Conservation (phyloP, 306 rosid species). For the Prunus mira region DNA sequence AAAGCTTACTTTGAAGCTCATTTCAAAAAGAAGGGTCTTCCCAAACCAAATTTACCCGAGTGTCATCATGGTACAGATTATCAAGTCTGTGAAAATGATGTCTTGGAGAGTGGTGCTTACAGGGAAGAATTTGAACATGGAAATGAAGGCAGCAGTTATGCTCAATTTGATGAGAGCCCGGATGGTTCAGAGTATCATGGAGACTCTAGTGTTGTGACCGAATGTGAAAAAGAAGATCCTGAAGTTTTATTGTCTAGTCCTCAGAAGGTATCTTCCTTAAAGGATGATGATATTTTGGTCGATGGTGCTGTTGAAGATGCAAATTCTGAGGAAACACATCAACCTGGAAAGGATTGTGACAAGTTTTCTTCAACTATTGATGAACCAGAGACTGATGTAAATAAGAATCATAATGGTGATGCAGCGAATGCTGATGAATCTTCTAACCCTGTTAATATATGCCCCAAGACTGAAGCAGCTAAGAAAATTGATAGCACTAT, state of each 20-base stretch:
- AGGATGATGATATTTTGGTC: constrained; percentile 19
- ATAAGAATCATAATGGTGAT: constrained; percentile 1
- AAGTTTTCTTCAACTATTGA: constrained; percentile 16
- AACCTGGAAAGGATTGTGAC: constrained; percentile 24
- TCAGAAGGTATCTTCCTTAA: constrained; percentile 26
- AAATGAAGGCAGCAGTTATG: constrained; percentile 31
- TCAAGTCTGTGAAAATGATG: constrained; percentile 35
- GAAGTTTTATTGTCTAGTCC: constrained; percentile 30
- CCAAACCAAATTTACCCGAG: constrained; percentile 31
- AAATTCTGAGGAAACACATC: constrained; percentile 34
- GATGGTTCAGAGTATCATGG: constrained; percentile 38
- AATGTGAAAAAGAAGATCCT: constrained; percentile 33
- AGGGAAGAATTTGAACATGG: constrained; percentile 40
- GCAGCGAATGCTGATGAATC: constrained; percentile 29
- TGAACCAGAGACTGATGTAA: constrained; percentile 5
- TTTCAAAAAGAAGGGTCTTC: constrained; percentile 66
- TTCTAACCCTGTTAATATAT: constrained; percentile 13
- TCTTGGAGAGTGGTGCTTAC: constrained; percentile 29
- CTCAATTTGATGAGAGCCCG: constrained; percentile 41
- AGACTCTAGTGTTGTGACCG: constrained; percentile 26
- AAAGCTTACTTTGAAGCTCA: constrained; percentile 81
- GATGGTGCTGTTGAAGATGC: constrained; percentile 15
- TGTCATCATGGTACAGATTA: constrained; percentile 19
- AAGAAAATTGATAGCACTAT: constrained; percentile 28
- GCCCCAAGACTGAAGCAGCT: constrained; percentile 27